A percentile compares a stretch with the other conserved stretches of the same genome.
Evolutionary conservation across 2,329 filamentous ascomycete genomes (phyloP).

Genomic region (Diatrype stigma): DNA sequence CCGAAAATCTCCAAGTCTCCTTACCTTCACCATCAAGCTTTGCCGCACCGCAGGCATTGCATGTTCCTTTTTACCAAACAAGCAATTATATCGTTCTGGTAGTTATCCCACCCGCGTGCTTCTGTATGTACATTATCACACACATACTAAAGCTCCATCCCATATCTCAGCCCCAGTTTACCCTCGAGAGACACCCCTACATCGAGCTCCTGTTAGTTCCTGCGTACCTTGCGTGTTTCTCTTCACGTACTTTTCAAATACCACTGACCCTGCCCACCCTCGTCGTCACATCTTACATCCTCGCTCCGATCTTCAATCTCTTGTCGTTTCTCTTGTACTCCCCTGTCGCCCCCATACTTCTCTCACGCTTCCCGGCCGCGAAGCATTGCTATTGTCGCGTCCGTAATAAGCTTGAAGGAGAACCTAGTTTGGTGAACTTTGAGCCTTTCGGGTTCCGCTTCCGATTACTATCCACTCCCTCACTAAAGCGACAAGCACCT

Average conservation of each 20-base stretch:
- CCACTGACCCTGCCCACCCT: constrained; percentile 26
- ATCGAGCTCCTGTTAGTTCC: constrained; percentile 18
- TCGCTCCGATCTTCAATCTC: constrained; percentile 28
- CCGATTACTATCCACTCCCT: constrained; percentile 30
- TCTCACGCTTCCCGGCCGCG: constrained; percentile 13
- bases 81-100: constrained; percentile 24
- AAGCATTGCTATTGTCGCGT: constrained; percentile 19
- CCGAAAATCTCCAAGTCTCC: constrained; percentile 22
- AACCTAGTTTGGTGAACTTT: constrained; percentile 33
- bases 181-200: constrained; percentile 23
- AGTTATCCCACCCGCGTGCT: constrained; percentile 19
- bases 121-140: constrained; percentile 19
- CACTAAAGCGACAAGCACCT: constrained; percentile 25
- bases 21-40: constrained; percentile 22
- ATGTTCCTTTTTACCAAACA: constrained; percentile 20
- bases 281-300: constrained; percentile 24
- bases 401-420: constrained; percentile 24
- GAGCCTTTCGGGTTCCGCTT: constrained; percentile 34
- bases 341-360: constrained; percentile 21
- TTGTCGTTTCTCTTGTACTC: constrained; percentile 16
- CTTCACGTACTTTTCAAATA: constrained; percentile 25
- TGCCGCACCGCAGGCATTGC: constrained; percentile 26
- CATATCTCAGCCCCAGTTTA: constrained; percentile 19
- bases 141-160: constrained; percentile 8
- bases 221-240: not conserved